Percentiles rank a stretch among this genome's conserved stretches.
Evolutionary conservation across 176 grass and related monocot genomes (phyloP).

Genomic region (Eremochloa ophiuroides): DNA sequence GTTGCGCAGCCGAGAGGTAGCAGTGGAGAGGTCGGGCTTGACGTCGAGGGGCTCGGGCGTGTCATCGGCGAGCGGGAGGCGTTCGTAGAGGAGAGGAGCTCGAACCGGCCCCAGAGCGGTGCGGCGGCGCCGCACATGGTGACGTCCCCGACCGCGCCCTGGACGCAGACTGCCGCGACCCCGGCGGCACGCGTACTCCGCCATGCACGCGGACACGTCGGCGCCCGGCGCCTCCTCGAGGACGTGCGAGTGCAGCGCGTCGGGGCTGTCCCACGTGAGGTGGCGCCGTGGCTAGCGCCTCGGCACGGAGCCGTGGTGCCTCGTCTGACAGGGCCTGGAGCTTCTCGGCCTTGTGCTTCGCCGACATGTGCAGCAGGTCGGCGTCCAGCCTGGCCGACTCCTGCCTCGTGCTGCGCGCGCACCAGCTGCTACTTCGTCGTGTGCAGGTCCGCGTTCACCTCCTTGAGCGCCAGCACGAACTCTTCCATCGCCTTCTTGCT

Average conservation of each 20-base stretch:
- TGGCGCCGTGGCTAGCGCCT: too few relatives aligned
- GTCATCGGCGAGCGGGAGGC: constrained; percentile 48
- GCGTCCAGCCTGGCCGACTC: constrained; percentile 50
- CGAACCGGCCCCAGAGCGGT: constrained; percentile 21
- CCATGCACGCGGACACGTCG: constrained; percentile 46
- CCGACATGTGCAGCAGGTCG: constrained; percentile 38
- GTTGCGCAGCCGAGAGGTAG: not conserved
- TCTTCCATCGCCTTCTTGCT: constrained; percentile 83
- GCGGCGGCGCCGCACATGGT: constrained; percentile 28
- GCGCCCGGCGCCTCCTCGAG: constrained; percentile 45
- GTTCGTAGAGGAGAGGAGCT: constrained; percentile 61
- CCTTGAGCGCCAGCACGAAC: constrained; percentile 70
- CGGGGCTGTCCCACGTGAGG: constrained; percentile 63
- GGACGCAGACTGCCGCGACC: constrained; percentile 53
- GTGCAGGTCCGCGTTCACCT: constrained; percentile 64
- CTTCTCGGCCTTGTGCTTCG: constrained; percentile 43
- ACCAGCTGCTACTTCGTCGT: constrained; percentile 37
- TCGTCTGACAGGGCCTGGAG: constrained; percentile 47
- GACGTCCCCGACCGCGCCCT: constrained; percentile 52
- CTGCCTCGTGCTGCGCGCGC: constrained; percentile 45
- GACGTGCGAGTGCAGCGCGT: constrained; percentile 62
- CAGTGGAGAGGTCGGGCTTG: constrained; percentile 39
- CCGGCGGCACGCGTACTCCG: constrained; percentile 58
- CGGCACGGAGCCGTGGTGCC: constrained; percentile 36
- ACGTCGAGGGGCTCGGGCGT: constrained; percentile 22